phyloP scores from a whole-genome alignment of 2,329 filamentous ascomycete genomes.

The Penicillium corylophilum region DNA sequence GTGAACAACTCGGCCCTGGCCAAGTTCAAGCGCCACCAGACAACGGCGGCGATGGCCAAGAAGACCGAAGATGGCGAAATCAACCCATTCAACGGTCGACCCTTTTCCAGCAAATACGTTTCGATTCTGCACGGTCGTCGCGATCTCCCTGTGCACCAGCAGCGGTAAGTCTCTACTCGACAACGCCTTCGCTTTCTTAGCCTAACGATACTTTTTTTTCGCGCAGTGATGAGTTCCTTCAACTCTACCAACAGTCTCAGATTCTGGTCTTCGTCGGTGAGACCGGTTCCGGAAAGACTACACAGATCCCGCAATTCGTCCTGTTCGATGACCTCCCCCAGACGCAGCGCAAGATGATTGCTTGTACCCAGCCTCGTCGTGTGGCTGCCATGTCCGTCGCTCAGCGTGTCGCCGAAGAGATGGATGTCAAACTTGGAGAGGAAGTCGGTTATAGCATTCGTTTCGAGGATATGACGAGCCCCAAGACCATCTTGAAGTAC shows the following conservation, averaged over 20 bases:
- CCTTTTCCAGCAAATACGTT: constrained; percentile 82
- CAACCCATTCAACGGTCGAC: constrained; percentile 80
- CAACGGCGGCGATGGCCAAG: constrained; percentile 72
- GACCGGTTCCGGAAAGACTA: constrained; percentile 98
- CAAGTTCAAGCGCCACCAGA: constrained; percentile 72
- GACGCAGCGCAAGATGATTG: constrained; percentile 80
- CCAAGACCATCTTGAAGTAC: constrained; percentile 93
- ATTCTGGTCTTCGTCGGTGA: constrained; percentile 98
- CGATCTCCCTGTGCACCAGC: constrained; percentile 86
- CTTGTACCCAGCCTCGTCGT: constrained; percentile 95
- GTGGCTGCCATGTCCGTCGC: constrained; percentile 98
- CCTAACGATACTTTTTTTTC: constrained; percentile 8
- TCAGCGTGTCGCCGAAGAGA: constrained; percentile 94
- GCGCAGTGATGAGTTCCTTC: constrained; percentile 79
- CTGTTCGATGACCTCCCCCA: constrained; percentile 95
- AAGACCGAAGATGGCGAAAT: constrained; percentile 74
- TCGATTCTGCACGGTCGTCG: constrained; percentile 80
- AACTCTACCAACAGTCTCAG: constrained; percentile 89
- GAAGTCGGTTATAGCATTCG: constrained; percentile 98
- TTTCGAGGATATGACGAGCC: constrained; percentile 91
- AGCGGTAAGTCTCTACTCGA: constrained; percentile 60
- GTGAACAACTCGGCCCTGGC: constrained; percentile 55
- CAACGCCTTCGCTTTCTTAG: background rate
- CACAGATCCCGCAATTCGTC: constrained; percentile 97
- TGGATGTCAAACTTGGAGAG: constrained; percentile 88